Evolutionary conservation across 2,329 filamentous ascomycete genomes (phyloP).

Genomic region (Sordariomycetes sp.): DNA sequence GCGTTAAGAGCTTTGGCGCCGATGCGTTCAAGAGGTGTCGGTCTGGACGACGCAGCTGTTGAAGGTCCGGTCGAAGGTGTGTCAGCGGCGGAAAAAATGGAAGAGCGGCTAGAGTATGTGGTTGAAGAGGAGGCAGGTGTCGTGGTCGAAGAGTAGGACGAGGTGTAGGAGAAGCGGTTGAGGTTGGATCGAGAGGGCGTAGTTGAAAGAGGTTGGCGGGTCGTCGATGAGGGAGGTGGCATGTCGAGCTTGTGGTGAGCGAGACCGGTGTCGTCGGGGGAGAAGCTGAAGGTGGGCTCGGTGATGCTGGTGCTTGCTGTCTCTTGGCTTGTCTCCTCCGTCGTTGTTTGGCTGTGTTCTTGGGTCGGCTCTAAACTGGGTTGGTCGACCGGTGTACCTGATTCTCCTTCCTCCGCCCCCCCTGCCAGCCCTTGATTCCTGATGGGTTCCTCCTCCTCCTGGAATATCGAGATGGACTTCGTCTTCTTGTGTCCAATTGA

Average conservation of each 20-base stretch:
- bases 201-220: conserved; percentile 11
- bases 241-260: conserved; percentile 8
- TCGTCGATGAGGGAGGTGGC: conserved; percentile 17
- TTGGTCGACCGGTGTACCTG: too few species aligned
- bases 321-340: conserved; percentile 8
- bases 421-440: conserved; percentile 1
- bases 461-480: conserved; percentile 34
- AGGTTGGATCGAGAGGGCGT: conserved; percentile 21
- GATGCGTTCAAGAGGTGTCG: conserved; percentile 46
- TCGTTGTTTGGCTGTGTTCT: conserved; percentile 6
- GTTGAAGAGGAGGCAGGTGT: conserved; percentile 16
- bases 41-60: conserved; percentile 24
- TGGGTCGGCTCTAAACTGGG: too few species aligned
- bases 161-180: conserved; percentile 24
- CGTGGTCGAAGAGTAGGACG: conserved; percentile 4
- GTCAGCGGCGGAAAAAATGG: conserved; percentile 23
- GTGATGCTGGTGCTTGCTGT: conserved; percentile 7
- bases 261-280: not conserved
- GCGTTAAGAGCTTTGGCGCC: conserved; percentile 31
- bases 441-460: conserved; percentile 27
- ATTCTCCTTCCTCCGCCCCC: conserved; percentile 2
- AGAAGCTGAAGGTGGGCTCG: conserved; percentile 1
- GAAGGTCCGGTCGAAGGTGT: conserved; percentile 33
- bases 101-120: conserved; percentile 23
- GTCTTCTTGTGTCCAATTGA: conserved; percentile 18